Base-by-base conservation (phyloP, 2,329 filamentous ascomycete species). In the Monilinia laxa region DNA sequence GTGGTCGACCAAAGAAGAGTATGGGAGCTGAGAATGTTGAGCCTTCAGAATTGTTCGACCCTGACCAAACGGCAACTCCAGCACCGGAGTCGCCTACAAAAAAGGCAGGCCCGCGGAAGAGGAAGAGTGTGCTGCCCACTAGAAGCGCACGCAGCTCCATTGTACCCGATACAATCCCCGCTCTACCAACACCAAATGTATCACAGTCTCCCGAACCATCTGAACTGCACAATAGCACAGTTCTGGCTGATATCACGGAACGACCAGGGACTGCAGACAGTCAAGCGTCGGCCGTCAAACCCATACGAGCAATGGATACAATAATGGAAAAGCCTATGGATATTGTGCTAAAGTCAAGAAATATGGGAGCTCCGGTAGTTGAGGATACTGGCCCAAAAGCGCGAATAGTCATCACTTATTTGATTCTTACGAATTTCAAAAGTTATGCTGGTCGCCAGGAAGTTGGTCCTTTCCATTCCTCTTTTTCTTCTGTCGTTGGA, bases 341-440 rank as follows among this genome's bases (percentile, higher is more conserved):
- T 74, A 97, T 98, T 72, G 88, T 96, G 59, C 82, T 96, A 68
- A 94, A 96, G 79, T 92, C 93, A 58, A 88, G 93, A 68, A 90
- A 89, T 45, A 82, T 89, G 75, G 83, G 86, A 2, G 82, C 87
- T 35, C 84, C 85, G 0, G 80, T 87, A n/a, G 86, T 91, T 54
- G 91, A 96, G 76, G 87, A 92, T 35, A 86, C 85, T 0, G 88
- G 85, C 0, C 91, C 93, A 1, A 96, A 93, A 77, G 83, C 92
- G 63, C 90, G 95, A 64, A 93, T 95, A 71, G 94, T 98, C 64
- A 94, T 99, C 71, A 95, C 92, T 23, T 92, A 97, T 76, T 83
- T 99, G 59, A 88, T 96, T 68, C 84, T 99, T 72, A 96, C 87
- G 71, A 99, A 99, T 79, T 99, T 99, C 86, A 99, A 99, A 81